phyloP scores from a whole-genome alignment of 495 filamentous ascomycete genomes.

The Aspergillus carlsbadensis region DNA sequence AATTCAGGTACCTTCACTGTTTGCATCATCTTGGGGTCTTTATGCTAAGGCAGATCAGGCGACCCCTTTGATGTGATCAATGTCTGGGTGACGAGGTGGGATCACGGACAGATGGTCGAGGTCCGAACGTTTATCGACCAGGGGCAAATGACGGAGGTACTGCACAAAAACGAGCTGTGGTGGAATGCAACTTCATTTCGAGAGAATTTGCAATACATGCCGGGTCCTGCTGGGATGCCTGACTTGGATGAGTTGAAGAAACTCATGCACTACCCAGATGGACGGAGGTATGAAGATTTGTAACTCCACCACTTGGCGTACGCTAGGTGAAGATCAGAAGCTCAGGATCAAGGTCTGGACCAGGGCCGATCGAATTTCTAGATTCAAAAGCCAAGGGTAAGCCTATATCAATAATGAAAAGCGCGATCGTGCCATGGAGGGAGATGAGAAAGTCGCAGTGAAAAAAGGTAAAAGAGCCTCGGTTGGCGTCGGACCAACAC shows the following conservation, averaged over 20 bases:
- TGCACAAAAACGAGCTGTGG: conserved; percentile 39
- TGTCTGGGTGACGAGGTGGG: conserved; percentile 40
- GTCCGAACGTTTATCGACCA: conserved; percentile 37
- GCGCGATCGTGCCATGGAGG: no score
- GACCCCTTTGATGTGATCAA: conserved; percentile 35
- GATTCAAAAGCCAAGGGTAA: no score
- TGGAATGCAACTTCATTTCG: conserved; percentile 33
- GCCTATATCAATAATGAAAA: no score
- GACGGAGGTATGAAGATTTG: conserved; percentile 26
- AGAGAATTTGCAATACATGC: conserved; percentile 35
- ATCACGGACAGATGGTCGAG: conserved; percentile 35
- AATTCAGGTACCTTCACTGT: conserved; percentile 30
- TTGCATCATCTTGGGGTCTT: not conserved
- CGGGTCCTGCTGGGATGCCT: conserved; percentile 38
- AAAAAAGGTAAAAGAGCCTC: not conserved
- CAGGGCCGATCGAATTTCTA: no score
- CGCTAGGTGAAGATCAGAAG: no score
- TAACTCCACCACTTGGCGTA: not conserved
- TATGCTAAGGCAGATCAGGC: conserved; percentile 15
- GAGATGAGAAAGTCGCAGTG: not conserved
- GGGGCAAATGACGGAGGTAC: conserved; percentile 27
- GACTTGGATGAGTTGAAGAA: conserved; percentile 30
- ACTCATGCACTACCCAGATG: conserved; percentile 32
- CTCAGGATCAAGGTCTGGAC: no score
- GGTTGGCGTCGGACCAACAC: not conserved